Base-by-base conservation (phyloP, 805 yeast species). In the Ogataea pignaliae region DNA sequence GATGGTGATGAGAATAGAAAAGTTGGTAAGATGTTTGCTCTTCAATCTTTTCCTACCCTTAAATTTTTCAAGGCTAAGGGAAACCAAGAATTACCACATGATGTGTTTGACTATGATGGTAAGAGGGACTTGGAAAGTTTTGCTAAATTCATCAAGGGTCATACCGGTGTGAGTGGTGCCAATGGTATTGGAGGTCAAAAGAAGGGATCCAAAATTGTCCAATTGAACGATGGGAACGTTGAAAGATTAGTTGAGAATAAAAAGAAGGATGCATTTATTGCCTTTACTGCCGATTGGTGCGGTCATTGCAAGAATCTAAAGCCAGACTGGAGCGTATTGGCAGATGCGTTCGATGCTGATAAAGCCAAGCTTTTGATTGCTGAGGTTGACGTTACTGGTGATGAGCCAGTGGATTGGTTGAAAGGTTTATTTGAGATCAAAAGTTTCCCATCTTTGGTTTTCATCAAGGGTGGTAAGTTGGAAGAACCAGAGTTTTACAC, bases 1-100 rank as follows among this genome's bases (percentile, higher is more conserved):
- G 79, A 83, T 58, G 88, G 83, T 1, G 88, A 83, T 46, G 54
- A 69, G 57, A 73, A 83, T 48, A 71, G 72, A 39, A 67, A 69
- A 46, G 66, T 77, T 62, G 69, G 76, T 26, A 69, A 68, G 44
- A 68, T 72, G 53, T 80, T 71, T 59, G 70, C 71, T n/a, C 61
- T 78, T 34, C 66, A 76, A 32, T 85, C 86, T 12, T 86, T 70
- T 56, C 96, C 96, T 3, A 76, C 82, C 34, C 59, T 87, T 42
- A 71, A 72, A 51, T 63, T 83, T 48, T 76, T 85, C 53, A 68
- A 68, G 36, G 10, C 10, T 3, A 78, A 81, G 32, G 75, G 76
- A 14, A 65, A 66, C 35, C 57, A 56, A 3, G 61, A 67, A 15
- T 64, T 74, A 33, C 79, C 85, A n/a, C 33, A 30, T 30, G 33